These are phyloP conservation scores for Yamadazyma sp. DNA, from an alignment of 805 yeast species.

Conservation along the genomic window DNA sequence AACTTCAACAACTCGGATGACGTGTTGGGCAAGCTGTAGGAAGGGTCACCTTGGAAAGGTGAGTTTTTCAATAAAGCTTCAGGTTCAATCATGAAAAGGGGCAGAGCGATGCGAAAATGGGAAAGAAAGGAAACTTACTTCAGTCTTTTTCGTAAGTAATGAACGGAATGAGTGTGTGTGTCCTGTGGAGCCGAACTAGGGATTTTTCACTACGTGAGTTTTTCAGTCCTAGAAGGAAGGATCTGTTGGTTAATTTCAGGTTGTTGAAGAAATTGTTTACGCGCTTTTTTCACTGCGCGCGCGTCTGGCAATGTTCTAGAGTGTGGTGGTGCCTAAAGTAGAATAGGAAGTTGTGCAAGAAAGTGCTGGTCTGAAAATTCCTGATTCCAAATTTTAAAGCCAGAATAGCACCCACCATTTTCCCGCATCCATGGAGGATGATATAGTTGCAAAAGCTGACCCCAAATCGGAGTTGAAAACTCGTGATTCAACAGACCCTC, in stretches of 20 bases:
- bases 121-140: too few relatives aligned
- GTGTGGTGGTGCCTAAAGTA: background rate
- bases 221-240: too few relatives aligned
- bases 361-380: background rate
- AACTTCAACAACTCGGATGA: conserved; percentile 44
- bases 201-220: too few relatives aligned
- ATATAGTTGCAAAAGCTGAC: too few relatives aligned
- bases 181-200: too few relatives aligned
- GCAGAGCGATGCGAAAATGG: background rate
- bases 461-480: background rate
- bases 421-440: conserved; percentile 2
- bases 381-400: too few relatives aligned
- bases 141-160: too few relatives aligned
- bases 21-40: conserved; percentile 37
- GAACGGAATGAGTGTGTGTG: background rate
- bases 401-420: too few relatives aligned
- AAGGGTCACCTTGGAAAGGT: conserved; percentile 31
- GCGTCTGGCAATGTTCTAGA: too few relatives aligned
- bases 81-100: conserved; percentile 33
- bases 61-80: conserved; percentile 36
- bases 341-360: background rate
- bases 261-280: background rate
- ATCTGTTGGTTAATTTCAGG: background rate
- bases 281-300: conserved; percentile 2
- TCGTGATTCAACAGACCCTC: background rate